A percentile compares a stretch with the other conserved stretches of the same genome.
Evolutionary conservation across 129 eudicot genomes (phyloP).

Genomic region (Solidago caesia): DNA sequence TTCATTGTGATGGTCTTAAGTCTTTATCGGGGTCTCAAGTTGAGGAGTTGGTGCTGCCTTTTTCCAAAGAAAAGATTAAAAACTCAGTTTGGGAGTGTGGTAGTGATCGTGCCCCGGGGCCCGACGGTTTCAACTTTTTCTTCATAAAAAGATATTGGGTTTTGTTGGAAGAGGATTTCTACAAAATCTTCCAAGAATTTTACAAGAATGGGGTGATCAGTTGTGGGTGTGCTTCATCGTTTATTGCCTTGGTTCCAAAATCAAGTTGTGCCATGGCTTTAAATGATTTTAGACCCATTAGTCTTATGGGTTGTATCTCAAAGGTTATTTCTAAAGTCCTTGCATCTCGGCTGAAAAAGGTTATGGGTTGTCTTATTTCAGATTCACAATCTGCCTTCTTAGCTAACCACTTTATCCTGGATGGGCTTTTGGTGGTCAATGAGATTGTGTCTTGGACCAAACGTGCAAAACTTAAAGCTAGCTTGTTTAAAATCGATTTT

Average conservation of each 20-base stretch:
- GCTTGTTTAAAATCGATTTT: too few relatives aligned
- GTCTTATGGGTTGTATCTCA: not conserved
- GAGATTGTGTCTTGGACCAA: not conserved
- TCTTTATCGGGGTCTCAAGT: too few relatives aligned
- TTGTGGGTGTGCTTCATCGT: not conserved
- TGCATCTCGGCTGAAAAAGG: not conserved
- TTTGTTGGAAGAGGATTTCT: too few relatives aligned
- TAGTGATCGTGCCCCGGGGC: too few relatives aligned
- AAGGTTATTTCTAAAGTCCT: not conserved
- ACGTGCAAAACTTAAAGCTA: not conserved
- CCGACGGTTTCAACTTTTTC: too few relatives aligned
- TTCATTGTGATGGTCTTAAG: too few relatives aligned
- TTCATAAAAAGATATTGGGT: too few relatives aligned
- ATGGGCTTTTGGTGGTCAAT: not conserved
- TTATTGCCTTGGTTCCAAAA: not conserved
- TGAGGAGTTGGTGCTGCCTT: too few relatives aligned
- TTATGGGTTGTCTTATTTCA: not conserved
- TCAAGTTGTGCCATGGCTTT: not conserved
- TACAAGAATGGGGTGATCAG: too few relatives aligned
- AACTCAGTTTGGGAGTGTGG: too few relatives aligned
- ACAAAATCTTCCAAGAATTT: too few relatives aligned
- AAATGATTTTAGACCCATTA: not conserved
- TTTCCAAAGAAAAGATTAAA: too few relatives aligned
- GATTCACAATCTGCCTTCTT: not conserved
- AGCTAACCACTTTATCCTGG: not conserved